Conservation (phyloP, 495 filamentous ascomycete species). For the Annulohypoxylon stygium region DNA sequence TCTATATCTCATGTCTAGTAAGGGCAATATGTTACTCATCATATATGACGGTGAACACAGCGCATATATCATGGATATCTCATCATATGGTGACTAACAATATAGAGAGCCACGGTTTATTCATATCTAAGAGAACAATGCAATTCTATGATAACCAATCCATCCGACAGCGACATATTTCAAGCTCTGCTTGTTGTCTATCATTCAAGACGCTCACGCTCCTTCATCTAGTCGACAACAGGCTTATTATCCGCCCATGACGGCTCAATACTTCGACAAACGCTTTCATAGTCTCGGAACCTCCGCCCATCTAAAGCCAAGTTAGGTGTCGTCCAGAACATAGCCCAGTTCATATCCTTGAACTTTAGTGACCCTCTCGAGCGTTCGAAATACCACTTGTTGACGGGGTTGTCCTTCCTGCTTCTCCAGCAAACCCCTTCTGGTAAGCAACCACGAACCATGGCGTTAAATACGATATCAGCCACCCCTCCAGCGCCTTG, state of each 20-base stretch:
- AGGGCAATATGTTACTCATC: too few relatives aligned
- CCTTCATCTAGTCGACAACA: constrained; percentile 64
- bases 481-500: constrained; percentile 95
- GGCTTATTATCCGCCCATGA: constrained; percentile 84
- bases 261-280: constrained; percentile 83
- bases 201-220: not conserved
- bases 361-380: constrained; percentile 86
- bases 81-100: not conserved
- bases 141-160: too few relatives aligned
- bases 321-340: constrained; percentile 94
- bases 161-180: not conserved
- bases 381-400: constrained; percentile 97
- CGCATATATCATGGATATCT: too few relatives aligned
- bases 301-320: constrained; percentile 61
- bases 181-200: not conserved
- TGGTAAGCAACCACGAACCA: constrained; percentile 90
- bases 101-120: not conserved
- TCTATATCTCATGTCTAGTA: too few relatives aligned
- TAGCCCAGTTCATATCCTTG: constrained; percentile 83
- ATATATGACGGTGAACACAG: too few relatives aligned
- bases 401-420: constrained; percentile 83
- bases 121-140: too few relatives aligned
- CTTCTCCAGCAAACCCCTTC: constrained; percentile 85
- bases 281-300: constrained; percentile 83
- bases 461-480: constrained; percentile 94